Evolutionary conservation across 2,329 filamentous ascomycete genomes (phyloP), one percentile per base, ranked within the genome.

Genomic region (Venturia asperata): DNA sequence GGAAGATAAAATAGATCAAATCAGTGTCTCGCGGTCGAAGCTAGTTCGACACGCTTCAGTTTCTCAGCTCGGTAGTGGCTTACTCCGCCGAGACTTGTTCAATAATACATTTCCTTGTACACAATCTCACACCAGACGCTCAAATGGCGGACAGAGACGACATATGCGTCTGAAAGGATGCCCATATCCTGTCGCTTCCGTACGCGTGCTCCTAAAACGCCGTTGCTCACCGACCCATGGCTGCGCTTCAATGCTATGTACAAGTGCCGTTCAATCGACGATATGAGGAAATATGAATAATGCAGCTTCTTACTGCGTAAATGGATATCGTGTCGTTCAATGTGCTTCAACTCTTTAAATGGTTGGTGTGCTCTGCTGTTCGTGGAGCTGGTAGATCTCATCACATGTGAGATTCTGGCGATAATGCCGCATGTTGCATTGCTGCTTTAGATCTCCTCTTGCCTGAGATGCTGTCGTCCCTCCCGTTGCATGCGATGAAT

Each of bases 401-500:
- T 37, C 3, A n/a, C 19, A 24, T 21, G 30, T 37, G 17, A 37
- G 30, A 58, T n/a, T 34, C 17, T n/a, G 5, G 30, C 6, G 30
- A n/a, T 21, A 21, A 5, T 19, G 52, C 34, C 37, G 52, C 15
- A 5, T 55, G 49, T 15, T 13, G 15, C 2, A 55, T 56, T 56
- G 10, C 7, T n/a, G 17, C 19, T 37, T 37, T 15, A 58, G 19
- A 58, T 34, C 52, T 58, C 52, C 19, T 58, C 52, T 5, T 37
- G 27, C 52, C 30, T 37, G 24, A 58, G 52, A 11, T 58, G 30
- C 19, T 58, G 52, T 58, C 62, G 24, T 17, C 82, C 83, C 71
- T 85, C 82, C 66, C 79, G 77, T 71, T 86, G 84, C 65, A 85
- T 69, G 64, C 76, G 78, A 62, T 79, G 78, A 64, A 86, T 79